phyloP scores from a whole-genome alignment of 192 early-diverging fungal species.

The Linnemannia elongata region DNA sequence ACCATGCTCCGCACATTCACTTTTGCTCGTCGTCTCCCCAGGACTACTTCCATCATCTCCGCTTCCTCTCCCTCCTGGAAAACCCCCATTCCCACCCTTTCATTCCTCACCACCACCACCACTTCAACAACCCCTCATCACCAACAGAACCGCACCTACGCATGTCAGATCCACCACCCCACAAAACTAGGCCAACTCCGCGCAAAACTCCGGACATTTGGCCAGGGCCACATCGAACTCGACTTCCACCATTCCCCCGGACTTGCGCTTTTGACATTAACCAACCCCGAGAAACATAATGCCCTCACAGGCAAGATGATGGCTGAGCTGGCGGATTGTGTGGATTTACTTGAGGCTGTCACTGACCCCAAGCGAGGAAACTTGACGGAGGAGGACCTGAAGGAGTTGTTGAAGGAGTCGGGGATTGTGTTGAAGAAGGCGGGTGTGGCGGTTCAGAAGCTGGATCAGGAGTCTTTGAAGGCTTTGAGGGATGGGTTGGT shows the following conservation, averaged over 20 bases:
- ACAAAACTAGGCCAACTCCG: conserved; percentile 55
- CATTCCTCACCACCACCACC: not conserved
- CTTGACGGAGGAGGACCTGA: not conserved
- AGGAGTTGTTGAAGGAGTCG: conserved; percentile 34
- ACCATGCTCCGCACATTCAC: not conserved
- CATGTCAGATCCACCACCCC: conserved; percentile 47
- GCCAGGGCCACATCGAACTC: conserved; percentile 58
- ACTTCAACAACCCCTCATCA: not conserved
- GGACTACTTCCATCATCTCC: not conserved
- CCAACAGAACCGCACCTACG: not conserved
- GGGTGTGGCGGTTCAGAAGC: not conserved
- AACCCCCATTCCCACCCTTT: not conserved
- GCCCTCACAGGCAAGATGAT: conserved; percentile 74
- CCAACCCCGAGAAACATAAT: conserved; percentile 66
- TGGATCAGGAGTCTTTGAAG: conserved; percentile 4
- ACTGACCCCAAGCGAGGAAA: not conserved
- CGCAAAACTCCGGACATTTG: conserved; percentile 49
- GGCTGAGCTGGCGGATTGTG: conserved; percentile 68
- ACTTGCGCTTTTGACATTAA: conserved; percentile 58
- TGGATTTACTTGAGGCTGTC: conserved; percentile 60
- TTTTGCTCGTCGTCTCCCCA: not conserved
- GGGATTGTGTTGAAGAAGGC: conserved; percentile 33
- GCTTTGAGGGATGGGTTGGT: conserved; percentile 39
- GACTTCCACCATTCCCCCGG: conserved; percentile 55
- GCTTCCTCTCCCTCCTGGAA: not conserved